Evolutionary conservation across 495 filamentous ascomycete species (phyloP), one percentile per base, ranked within the genome.

Genomic region (Choiromyces venosus): DNA sequence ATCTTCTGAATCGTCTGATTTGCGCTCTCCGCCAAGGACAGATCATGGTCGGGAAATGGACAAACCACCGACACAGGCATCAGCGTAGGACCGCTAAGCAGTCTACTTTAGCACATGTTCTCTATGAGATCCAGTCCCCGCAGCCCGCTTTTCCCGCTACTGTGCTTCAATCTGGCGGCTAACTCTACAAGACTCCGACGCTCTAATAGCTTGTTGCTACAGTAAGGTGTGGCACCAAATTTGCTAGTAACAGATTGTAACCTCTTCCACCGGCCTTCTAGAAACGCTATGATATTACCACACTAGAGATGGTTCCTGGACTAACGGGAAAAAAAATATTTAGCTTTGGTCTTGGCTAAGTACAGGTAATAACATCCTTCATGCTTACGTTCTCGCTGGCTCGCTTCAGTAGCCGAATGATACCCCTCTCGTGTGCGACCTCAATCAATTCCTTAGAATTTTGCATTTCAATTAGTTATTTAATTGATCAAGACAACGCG

Each of bases 401-500:
- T 56, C 46, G 46, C 46, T 56, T 56, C 46, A 29, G 46, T 8
- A 29, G n/a, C 46, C 46, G 46, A 56, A 25, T 12, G 46, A 56
- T 14, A 25, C 46, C 46, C 46, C 10, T 14, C n/a, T 5, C 9
- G 46, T 25, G 46, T 56, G n/a, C n/a, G n/a, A 25, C 46, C n/a
- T n/a, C n/a, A n/a, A 56, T 25, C n/a, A 29, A 56, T 56, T 14
- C 46, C 46, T 56, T 56, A 56, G 46, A 25, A 25, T 29, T 56
- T 56, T 56, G n/a, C 46, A 0, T 56, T 56, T 12, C 46, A 56
- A 56, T 56, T 25, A 52, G 2, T 56, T 52, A 7, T 56, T 56
- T 56, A 14, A 75, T 66, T n/a, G 33, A 71, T 46, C 39, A 36
- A 74, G 64, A 74, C 75, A 39, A 68, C 46, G 75, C 66, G 70